phyloP scores from a whole-genome alignment of 345 rosid genomes.

The Trapa bicornis region DNA sequence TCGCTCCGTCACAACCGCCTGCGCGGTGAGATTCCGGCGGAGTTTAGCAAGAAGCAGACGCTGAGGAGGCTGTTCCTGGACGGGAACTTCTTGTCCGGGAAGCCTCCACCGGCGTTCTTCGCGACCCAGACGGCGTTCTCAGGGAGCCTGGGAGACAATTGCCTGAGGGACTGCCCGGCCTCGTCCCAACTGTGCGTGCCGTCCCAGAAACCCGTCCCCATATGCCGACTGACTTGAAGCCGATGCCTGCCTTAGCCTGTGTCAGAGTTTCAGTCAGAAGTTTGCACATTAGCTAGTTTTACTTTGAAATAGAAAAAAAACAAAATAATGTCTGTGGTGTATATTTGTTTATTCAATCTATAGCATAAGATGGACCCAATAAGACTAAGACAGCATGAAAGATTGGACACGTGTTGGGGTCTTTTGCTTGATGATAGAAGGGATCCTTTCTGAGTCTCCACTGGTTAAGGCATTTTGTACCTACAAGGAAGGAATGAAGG shows the following conservation, averaged over 20 bases:
- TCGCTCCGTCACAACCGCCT: conserved; percentile 62
- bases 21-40: conserved; percentile 62
- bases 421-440: too few species aligned
- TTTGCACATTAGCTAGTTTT: background rate
- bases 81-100: conserved; percentile 75
- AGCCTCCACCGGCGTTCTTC: conserved; percentile 52
- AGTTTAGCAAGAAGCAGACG: conserved; percentile 37
- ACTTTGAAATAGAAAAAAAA: too few species aligned
- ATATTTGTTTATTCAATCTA: background rate
- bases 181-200: conserved; percentile 62
- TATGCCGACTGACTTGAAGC: conserved; percentile 70
- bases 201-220: conserved; percentile 54
- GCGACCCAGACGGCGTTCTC: conserved; percentile 19
- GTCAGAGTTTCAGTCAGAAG: conserved; percentile 8
- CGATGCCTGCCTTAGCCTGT: conserved; percentile 28
- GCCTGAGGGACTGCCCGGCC: conserved; percentile 63
- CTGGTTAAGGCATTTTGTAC: too few species aligned
- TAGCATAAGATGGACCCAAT: too few species aligned
- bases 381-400: too few species aligned
- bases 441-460: too few species aligned
- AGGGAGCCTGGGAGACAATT: conserved; percentile 91
- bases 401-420: too few species aligned
- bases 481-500: too few species aligned
- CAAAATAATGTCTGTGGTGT: background rate
- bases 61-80: conserved; percentile 59